Evolutionary conservation across 2,329 filamentous ascomycete genomes (phyloP).

Genomic region (Fusarium drepaniforme): DNA sequence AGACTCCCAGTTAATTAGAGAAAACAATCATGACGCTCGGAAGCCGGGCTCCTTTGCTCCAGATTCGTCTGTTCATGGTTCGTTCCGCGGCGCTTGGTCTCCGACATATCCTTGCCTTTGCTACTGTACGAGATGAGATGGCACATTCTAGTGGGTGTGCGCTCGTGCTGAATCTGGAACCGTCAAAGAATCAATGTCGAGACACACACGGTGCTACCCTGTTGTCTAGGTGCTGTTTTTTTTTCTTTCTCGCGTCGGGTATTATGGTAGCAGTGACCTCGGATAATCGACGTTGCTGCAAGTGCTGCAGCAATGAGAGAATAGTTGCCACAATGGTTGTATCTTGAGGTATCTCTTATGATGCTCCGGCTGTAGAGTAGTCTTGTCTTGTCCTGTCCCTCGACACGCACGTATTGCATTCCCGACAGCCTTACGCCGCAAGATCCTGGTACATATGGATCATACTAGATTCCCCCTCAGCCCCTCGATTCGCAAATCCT

Average conservation of each 20-base stretch:
- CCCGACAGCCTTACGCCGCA: neutral
- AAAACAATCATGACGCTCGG: neutral
- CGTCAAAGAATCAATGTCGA: slow-evolving; percentile 19
- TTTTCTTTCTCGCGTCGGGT: neutral
- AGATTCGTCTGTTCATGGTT: neutral
- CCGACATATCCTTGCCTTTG: neutral
- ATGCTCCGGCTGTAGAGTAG: neutral
- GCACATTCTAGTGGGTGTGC: neutral
- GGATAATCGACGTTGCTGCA: neutral
- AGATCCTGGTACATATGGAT: neutral
- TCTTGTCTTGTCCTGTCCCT: neutral
- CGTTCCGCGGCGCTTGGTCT: slow-evolving; percentile 6
- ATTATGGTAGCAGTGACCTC: neutral
- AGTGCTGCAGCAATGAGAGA: neutral
- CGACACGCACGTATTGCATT: neutral
- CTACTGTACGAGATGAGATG: neutral
- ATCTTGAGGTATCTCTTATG: neutral
- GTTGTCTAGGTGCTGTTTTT: neutral
- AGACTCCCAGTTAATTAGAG: neutral
- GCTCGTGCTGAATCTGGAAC: slow-evolving; percentile 8
- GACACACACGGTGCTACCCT: slow-evolving; percentile 12
- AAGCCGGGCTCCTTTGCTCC: neutral
- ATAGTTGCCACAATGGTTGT: neutral
- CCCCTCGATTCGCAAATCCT: neutral
- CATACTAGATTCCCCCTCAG: neutral